Evolutionary conservation across 306 rosid species (phyloP), one percentile per base, ranked within the genome.

Genomic region (Pueraria montana): DNA sequence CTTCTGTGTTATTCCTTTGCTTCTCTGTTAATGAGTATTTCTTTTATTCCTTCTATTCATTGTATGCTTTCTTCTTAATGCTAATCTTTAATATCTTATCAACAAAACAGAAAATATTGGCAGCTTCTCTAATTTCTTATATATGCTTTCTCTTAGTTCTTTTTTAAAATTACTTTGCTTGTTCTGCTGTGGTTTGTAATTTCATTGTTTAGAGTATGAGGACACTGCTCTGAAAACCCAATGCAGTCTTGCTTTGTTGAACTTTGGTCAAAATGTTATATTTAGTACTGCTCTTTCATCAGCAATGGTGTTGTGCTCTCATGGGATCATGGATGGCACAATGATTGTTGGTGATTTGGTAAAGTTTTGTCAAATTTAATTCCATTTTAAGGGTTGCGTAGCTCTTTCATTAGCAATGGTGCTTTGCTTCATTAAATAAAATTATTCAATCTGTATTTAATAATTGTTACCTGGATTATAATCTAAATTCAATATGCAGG

Each of bases 261-360:
- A 96, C 89, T 92, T 96, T 7, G 98, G 99, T 76, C 99, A 96
- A 92, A 93, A 90, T 86, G 48, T 91, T 67, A 96, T 92, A 88
- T 96, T 96, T 88, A 96, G 99, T 82, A 88, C 92, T 4, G 96
- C 99, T 83, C 92, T 96, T 50, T 96, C 99, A 84, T 92, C 94
- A 12, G 99, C 99, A 66, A 96, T 96, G 99, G 97, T 92, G 87
- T 81, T 96, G 79, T 93, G 97, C 88, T 96, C 99, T 36, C 89
- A 96, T 46, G 96, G 98, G 82, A 90, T 96, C 58, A 82, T 92
- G 90, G 73, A 76, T 86, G 98, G 99, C 82, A 82, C 74, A 50
- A 89, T 96, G 97, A 94, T 98, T 17, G 88, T 96, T 73, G 99
- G 99, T 84, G 99, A 96, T 89, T 91, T 96, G 99, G 99, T 93